phyloP scores from a whole-genome alignment of 257 asterid genomes.

The Lantana camara region DNA sequence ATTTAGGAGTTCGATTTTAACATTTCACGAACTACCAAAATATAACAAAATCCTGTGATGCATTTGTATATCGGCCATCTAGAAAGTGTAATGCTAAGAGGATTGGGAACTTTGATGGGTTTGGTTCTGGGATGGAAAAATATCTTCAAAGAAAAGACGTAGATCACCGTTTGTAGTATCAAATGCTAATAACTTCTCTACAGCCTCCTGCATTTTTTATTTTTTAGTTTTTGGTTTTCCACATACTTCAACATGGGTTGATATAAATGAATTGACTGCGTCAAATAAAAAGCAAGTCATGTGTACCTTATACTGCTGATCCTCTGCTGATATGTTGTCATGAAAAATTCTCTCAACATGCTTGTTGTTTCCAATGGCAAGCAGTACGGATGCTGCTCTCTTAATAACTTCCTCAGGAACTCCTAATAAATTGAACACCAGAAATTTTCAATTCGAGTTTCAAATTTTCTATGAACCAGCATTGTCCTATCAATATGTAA shows the following conservation, averaged over 20 bases:
- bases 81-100: too few relatives aligned
- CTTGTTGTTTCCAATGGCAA: constrained; percentile 48
- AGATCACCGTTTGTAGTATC: constrained; percentile 71
- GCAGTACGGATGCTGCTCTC: constrained; percentile 71
- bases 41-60: too few relatives aligned
- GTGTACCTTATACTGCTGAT: constrained; percentile 78
- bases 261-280: constrained; percentile 6
- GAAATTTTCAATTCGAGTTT: background rate
- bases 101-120: background rate
- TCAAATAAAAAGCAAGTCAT: background rate
- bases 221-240: too few relatives aligned
- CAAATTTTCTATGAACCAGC: background rate
- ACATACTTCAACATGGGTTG: background rate
- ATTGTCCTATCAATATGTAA: constrained; percentile 9
- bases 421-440: constrained; percentile 47
- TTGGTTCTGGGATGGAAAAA: constrained; percentile 49
- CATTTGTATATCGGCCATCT: too few relatives aligned
- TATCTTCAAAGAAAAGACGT: constrained; percentile 54
- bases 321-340: constrained; percentile 59
- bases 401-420: constrained; percentile 67
- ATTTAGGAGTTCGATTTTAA: too few relatives aligned
- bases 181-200: constrained; percentile 68
- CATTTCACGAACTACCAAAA: too few relatives aligned
- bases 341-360: constrained; percentile 56
- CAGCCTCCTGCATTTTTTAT: constrained; percentile 72